A percentile compares a stretch with the other conserved stretches of the same genome.
Conservation (phyloP, 1,139 yeast genomes). For the Candida gigantensis region DNA sequence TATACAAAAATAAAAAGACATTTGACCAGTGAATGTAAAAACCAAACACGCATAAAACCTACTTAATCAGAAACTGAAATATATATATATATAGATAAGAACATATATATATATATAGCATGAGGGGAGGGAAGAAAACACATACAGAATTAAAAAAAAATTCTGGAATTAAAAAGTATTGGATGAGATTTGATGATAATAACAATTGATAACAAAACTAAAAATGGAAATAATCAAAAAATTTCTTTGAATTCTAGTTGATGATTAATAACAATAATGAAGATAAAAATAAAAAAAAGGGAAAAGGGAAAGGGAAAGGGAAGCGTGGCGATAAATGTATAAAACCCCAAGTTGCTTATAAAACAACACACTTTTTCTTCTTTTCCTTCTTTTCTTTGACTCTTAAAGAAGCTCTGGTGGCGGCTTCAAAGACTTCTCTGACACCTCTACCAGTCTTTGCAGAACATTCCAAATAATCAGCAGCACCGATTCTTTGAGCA, state of each 20-base stretch:
- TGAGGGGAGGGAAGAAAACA: too few species aligned
- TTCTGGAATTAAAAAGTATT: too few species aligned
- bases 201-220: too few species aligned
- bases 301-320: not conserved
- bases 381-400: constrained; percentile 59
- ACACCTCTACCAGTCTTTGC: constrained; percentile 92
- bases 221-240: not conserved
- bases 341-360: constrained; percentile 32
- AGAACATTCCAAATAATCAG: constrained; percentile 87
- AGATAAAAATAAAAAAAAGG: not conserved
- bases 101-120: too few species aligned
- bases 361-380: constrained; percentile 60
- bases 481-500: constrained; percentile 85
- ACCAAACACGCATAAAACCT: too few species aligned
- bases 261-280: too few species aligned
- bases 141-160: too few species aligned
- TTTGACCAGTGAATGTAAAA: too few species aligned
- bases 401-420: constrained; percentile 83
- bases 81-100: too few species aligned
- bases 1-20: too few species aligned
- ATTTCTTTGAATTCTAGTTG: not conserved
- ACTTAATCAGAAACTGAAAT: too few species aligned
- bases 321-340: not conserved
- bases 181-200: too few species aligned
- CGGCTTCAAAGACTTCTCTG: constrained; percentile 88